Conservation (phyloP, 345 rosid genomes). For the Laguncularia racemosa region DNA sequence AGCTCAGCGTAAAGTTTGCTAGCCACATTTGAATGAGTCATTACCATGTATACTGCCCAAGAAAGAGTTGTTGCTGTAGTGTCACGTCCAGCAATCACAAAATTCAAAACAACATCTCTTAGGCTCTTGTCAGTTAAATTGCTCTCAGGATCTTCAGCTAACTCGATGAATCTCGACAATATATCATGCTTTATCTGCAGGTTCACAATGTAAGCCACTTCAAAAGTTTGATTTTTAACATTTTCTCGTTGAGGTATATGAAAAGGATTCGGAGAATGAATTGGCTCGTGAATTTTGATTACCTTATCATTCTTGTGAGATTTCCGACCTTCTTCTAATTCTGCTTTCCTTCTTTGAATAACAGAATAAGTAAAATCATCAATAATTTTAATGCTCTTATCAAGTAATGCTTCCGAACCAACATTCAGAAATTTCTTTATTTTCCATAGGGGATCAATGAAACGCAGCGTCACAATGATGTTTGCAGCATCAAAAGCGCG, state of each 20-base stretch:
- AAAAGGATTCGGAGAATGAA: background rate
- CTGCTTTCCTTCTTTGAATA: conserved; percentile 66
- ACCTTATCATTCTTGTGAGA: conserved; percentile 30
- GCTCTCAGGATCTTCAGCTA: conserved; percentile 63
- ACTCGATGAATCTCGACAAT: conserved; percentile 71
- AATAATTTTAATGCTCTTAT: conserved; percentile 57
- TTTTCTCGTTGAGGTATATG: background rate
- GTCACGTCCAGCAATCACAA: conserved; percentile 94
- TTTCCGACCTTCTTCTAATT: conserved; percentile 31
- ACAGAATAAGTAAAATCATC: conserved; percentile 83
- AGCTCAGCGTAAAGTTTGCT: conserved; percentile 65
- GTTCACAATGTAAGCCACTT: background rate
- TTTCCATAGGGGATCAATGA: conserved; percentile 85
- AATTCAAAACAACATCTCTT: conserved; percentile 82
- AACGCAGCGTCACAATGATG: conserved; percentile 75
- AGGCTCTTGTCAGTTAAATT: conserved; percentile 64
- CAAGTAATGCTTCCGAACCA: conserved; percentile 87
- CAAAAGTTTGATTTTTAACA: background rate
- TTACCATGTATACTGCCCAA: conserved; percentile 81
- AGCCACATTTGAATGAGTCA: conserved; percentile 53
- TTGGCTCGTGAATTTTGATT: background rate
- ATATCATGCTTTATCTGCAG: conserved; percentile 69
- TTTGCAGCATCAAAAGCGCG: conserved; percentile 83
- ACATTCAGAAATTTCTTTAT: conserved; percentile 59
- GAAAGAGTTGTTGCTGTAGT: conserved; percentile 94